Evolutionary conservation across 1,284 basidiomycete genomes (phyloP).

Genomic region (Cystobasidium pallidum): DNA sequence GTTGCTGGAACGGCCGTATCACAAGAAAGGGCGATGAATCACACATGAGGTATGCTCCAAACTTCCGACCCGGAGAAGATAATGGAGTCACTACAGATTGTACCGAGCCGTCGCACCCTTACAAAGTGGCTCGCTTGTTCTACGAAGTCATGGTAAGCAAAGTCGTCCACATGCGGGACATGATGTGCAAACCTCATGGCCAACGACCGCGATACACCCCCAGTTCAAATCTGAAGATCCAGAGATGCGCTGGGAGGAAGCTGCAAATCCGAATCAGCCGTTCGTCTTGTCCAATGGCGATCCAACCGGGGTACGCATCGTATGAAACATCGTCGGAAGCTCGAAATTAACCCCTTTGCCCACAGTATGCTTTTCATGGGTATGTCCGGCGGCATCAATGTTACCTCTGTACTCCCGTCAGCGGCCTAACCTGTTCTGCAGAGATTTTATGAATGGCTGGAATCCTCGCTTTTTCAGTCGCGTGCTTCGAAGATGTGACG

Average conservation of each 20-base stretch:
- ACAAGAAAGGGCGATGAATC: not conserved
- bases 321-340: not conserved
- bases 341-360: too few species aligned
- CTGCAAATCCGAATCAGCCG: slow-evolving; percentile 8
- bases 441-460: slow-evolving; percentile 34
- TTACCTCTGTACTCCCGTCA: not conserved
- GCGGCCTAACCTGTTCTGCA: not conserved
- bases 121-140: slow-evolving; percentile 17
- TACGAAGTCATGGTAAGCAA: slow-evolving; percentile 24
- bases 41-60: slow-evolving; percentile 10
- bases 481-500: slow-evolving; percentile 5
- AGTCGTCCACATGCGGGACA: too few species aligned
- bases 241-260: slow-evolving; percentile 13
- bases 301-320: slow-evolving; percentile 22
- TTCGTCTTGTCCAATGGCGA: slow-evolving; percentile 26
- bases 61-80: slow-evolving; percentile 1
- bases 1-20: slow-evolving; percentile 19
- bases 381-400: not conserved
- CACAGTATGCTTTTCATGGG: slow-evolving; percentile 26
- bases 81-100: slow-evolving; percentile 12
- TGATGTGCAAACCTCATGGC: not conserved
- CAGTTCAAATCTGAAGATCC: slow-evolving; percentile 16
- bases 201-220: too few species aligned
- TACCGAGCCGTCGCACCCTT: slow-evolving; percentile 8
- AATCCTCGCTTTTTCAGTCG: not conserved